Evolutionary conservation across 768 basidiomycete species (phyloP).

Genomic region (Lactarius trivialis): DNA sequence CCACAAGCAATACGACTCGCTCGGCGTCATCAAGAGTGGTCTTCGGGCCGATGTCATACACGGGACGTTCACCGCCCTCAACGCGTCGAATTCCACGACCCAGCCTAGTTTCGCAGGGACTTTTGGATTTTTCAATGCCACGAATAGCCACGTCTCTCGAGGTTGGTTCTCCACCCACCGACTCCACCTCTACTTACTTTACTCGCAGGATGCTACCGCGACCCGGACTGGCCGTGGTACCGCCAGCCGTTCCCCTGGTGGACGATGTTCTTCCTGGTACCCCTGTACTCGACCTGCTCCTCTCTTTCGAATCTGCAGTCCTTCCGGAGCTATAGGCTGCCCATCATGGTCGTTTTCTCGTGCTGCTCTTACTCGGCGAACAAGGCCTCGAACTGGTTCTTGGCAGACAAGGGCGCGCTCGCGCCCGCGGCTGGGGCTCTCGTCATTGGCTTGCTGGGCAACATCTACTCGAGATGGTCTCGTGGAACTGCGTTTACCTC

Average conservation of each 20-base stretch:
- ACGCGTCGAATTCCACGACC: slow-evolving; percentile 24
- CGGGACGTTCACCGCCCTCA: slow-evolving; percentile 45
- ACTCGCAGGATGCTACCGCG: slow-evolving; percentile 61
- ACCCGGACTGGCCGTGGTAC: slow-evolving; percentile 71
- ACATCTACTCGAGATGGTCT: slow-evolving; percentile 68
- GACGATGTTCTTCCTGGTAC: slow-evolving; percentile 72
- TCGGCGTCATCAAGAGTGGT: slow-evolving; percentile 30
- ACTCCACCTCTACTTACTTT: not conserved
- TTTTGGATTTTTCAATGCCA: slow-evolving; percentile 29
- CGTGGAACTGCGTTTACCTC: slow-evolving; percentile 82
- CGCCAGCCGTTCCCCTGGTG: slow-evolving; percentile 76
- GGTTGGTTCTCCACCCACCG: slow-evolving; percentile 18
- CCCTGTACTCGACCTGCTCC: slow-evolving; percentile 64
- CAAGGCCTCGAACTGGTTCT: slow-evolving; percentile 48
- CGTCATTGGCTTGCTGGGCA: slow-evolving; percentile 72
- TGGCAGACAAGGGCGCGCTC: slow-evolving; percentile 65
- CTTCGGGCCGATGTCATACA: slow-evolving; percentile 34
- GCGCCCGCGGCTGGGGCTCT: slow-evolving; percentile 75
- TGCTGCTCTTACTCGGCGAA: slow-evolving; percentile 71
- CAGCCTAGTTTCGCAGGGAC: slow-evolving; percentile 26
- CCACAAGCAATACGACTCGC: slow-evolving; percentile 40
- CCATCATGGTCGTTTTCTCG: slow-evolving; percentile 73
- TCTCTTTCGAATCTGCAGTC: slow-evolving; percentile 75
- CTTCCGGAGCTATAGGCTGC: slow-evolving; percentile 60
- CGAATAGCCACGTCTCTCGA: slow-evolving; percentile 28